phyloP scores from a whole-genome alignment of 2,329 filamentous ascomycete species.

The Emydomyces testavorans region DNA sequence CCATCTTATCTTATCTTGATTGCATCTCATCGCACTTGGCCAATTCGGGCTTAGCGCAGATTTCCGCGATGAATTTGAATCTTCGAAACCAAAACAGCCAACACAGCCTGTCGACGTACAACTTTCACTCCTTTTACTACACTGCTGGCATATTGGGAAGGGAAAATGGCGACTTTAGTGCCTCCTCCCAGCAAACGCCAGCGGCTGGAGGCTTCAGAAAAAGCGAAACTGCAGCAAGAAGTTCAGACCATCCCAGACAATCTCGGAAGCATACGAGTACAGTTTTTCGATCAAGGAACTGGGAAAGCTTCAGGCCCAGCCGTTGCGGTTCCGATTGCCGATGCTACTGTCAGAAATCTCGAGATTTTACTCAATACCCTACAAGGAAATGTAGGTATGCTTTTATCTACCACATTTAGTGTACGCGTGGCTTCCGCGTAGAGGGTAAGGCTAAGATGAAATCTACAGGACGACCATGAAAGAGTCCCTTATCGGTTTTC shows the following conservation, averaged over 20 bases:
- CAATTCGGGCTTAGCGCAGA: not conserved
- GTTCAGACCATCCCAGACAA: slow-evolving; percentile 54
- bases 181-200: slow-evolving; percentile 86
- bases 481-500: slow-evolving; percentile 57
- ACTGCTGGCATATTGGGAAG: too few relatives aligned
- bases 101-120: not conserved
- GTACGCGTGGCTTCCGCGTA: slow-evolving; percentile 10
- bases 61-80: not conserved
- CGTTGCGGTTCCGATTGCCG: slow-evolving; percentile 66
- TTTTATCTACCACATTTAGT: too few relatives aligned
- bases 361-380: slow-evolving; percentile 77
- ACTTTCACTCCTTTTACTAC: not conserved
- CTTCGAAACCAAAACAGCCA: not conserved
- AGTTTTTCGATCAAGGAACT: slow-evolving; percentile 73
- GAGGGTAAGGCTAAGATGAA: not conserved
- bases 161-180: slow-evolving; percentile 61
- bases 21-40: not conserved
- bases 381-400: slow-evolving; percentile 53
- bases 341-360: slow-evolving; percentile 80
- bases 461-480: slow-evolving; percentile 45
- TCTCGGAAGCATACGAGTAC: slow-evolving; percentile 67
- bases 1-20: slow-evolving; percentile 9
- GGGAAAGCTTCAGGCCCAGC: slow-evolving; percentile 56
- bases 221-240: slow-evolving; percentile 63
- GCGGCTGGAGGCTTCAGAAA: slow-evolving; percentile 60